phyloP scores from a whole-genome alignment of 345 rosid genomes.

The Populus pruinosa region DNA sequence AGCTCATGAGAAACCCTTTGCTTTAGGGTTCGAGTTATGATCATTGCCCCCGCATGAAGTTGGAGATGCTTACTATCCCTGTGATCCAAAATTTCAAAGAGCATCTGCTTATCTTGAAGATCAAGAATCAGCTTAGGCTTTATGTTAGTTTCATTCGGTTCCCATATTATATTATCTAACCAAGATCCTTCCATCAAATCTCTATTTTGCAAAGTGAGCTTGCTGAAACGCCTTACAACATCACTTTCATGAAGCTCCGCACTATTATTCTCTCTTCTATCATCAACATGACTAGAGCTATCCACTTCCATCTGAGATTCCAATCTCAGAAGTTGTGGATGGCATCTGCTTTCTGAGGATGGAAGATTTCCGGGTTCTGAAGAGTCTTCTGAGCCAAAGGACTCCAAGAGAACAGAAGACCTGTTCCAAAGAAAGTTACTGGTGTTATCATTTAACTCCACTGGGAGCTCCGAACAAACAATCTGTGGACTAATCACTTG shows the following conservation, averaged over 20 bases:
- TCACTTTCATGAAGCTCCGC: slow-evolving; percentile 38
- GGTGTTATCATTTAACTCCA: slow-evolving; percentile 33
- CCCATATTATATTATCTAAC: slow-evolving; percentile 84
- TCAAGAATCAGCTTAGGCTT: slow-evolving; percentile 83
- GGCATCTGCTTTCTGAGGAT: slow-evolving; percentile 38
- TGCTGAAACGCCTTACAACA: slow-evolving; percentile 46
- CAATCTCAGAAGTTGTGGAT: slow-evolving; percentile 90
- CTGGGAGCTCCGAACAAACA: slow-evolving; percentile 27
- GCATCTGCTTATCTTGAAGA: slow-evolving; percentile 95
- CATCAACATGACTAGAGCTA: slow-evolving; percentile 23
- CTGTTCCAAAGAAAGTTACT: slow-evolving; percentile 24
- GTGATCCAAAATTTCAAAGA: slow-evolving; percentile 75
- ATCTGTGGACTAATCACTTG: slow-evolving; percentile 23
- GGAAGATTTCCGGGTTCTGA: slow-evolving; percentile 20
- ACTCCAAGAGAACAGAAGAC: slow-evolving; percentile 47
- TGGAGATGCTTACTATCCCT: slow-evolving; percentile 61
- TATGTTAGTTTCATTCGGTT: slow-evolving; percentile 37
- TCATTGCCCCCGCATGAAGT: slow-evolving; percentile 93
- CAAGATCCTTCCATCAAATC: slow-evolving; percentile 72
- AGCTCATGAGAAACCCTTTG: slow-evolving; percentile 48
- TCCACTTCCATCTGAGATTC: slow-evolving; percentile 51
- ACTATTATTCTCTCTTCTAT: slow-evolving; percentile 18
- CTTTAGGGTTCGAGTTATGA: slow-evolving; percentile 53
- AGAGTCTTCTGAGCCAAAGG: slow-evolving; percentile 45
- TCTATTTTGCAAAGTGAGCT: slow-evolving; percentile 50